Evolutionary conservation across 179 eudicot species (phyloP), one percentile per base, ranked within the genome.

Genomic region (Heliamphora ciliata): DNA sequence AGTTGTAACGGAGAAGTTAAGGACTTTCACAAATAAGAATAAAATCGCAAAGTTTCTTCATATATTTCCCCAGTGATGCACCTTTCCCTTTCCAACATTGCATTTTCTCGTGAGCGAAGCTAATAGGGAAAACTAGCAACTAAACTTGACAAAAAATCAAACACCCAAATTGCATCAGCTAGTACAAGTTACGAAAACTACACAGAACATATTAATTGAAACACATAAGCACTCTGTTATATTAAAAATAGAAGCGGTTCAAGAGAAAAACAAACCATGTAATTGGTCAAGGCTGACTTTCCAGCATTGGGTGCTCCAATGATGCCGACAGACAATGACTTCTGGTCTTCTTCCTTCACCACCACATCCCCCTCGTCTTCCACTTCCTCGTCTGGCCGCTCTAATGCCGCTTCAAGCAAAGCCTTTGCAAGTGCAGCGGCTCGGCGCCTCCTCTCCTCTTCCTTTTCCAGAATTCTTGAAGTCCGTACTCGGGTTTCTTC

Each of bases 301-400:
- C 98, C 99, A 75, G 99, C 99, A 89, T 97, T 97, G 2, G 99
- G 98, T 83, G 99, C 98, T 7, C 99, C 99, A 85, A 97, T 88
- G 82, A 97, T 93, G 77, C 98, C 99, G 8, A 94, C 99, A 6
- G 93, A 82, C 81, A 93, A 86, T 24, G 94, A 91, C 86, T 84
- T 91, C 88, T 97, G 98, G 86, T 94, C 91, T 76, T 97, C 98
- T 74, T 77, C 93, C 82, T 85, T 90, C 82, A 93, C 95, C 63
- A 79, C 86, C 84, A 56, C 15, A 70, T 80, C 94, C 71, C 85
- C 92, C 56, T 81, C 94, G 68, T 86, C 94, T 52, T 86, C 89
- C 18, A 80, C 92, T 18, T 81, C 87, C 54, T 80, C 91, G 3
- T 79, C 79, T 0, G 79, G 82, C 74, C 18, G 64, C 50, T 59